These are phyloP conservation scores for Phytophthora pseudosyringae DNA, from an alignment of 352 stramenopile species.

Conservation along the genomic window DNA sequence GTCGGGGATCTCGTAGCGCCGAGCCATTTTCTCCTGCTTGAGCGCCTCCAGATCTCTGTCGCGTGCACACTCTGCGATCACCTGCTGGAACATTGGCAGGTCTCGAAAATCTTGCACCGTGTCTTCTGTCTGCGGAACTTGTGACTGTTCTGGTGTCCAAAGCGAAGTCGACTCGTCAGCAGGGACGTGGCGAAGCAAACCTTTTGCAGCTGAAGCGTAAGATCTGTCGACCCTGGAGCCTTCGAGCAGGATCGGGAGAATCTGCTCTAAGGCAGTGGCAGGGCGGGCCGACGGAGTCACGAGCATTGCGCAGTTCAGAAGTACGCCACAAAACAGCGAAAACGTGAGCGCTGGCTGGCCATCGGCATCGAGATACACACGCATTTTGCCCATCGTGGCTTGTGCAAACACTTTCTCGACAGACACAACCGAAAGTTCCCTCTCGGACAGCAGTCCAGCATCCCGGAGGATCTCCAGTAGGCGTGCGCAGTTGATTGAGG, in stretches of 20 bases:
- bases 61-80: constrained; percentile 41
- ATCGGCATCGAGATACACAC: constrained; percentile 61
- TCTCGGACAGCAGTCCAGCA: constrained; percentile 28
- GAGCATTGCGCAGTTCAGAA: constrained; percentile 57
- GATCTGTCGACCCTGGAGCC: background rate
- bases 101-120: constrained; percentile 30
- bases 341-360: constrained; percentile 58
- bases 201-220: background rate
- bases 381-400: constrained; percentile 62
- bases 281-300: constrained; percentile 31
- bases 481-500: constrained; percentile 55
- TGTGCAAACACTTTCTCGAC: constrained; percentile 65
- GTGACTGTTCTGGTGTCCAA: constrained; percentile 16
- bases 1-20: constrained; percentile 38
- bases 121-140: background rate
- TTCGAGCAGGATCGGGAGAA: constrained; percentile 26
- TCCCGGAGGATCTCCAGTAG: constrained; percentile 59
- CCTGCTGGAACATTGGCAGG: constrained; percentile 38
- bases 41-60: constrained; percentile 37
- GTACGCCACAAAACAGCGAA: constrained; percentile 55
- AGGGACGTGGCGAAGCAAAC: constrained; percentile 28
- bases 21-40: constrained; percentile 24
- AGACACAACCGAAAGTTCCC: constrained; percentile 10
- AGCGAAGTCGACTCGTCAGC: constrained; percentile 5
- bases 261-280: constrained; percentile 15